Base-by-base conservation (phyloP, 2,329 filamentous ascomycete genomes). In the Beauveria medogensis region DNA sequence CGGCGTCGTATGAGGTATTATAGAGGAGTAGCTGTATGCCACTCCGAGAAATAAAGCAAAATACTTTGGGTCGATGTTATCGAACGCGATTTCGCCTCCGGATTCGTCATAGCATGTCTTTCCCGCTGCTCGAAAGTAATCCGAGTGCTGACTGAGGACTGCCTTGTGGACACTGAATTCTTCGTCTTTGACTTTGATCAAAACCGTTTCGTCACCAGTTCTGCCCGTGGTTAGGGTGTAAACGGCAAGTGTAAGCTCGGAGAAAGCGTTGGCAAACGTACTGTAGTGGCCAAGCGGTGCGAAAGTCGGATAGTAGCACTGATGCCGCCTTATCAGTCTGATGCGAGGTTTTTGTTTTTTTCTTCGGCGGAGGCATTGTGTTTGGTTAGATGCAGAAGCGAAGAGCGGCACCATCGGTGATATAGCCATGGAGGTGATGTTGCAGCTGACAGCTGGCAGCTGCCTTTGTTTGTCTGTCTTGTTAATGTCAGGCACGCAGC, bases 221-320 rank as follows among this genome's bases (percentile, higher is more conserved):
- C 69, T 72, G 41, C 6, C 2, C 18, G 3, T 51, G 37, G 47
- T 59, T 44, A 59, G 56, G 30, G 4, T 30, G 40, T 43, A 52
- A 59, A 51, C 24, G 26, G 24, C 18, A 5, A 16, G 10, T 4
- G 30, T 12, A 37, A 9, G n/a, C 22, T 18, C 16, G 6, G 44
- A 50, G 14, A 26, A 10, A n/a, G 28, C 24, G 37, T 43, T 10
- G 7, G 41, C 50, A 48, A 53, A 65, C 69, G 30, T 68, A 74
- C 72, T 69, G 70, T 8, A 73, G 61, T 2, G 73, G 69, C 72
- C 72, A 74, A 8, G 69, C 66, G 8, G 68, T 72, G 47, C 72
- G 70, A 64, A 64, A 65, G 60, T 74, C 72, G 1, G 67, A 64
- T 5, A 71, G 66, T 10, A 72, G 66, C 28, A 67, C 56, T 12